A percentile compares a stretch with the other conserved stretches of the same genome.
Conservation (phyloP, 352 stramenopile genomes). For the Phytophthora palmivora region DNA sequence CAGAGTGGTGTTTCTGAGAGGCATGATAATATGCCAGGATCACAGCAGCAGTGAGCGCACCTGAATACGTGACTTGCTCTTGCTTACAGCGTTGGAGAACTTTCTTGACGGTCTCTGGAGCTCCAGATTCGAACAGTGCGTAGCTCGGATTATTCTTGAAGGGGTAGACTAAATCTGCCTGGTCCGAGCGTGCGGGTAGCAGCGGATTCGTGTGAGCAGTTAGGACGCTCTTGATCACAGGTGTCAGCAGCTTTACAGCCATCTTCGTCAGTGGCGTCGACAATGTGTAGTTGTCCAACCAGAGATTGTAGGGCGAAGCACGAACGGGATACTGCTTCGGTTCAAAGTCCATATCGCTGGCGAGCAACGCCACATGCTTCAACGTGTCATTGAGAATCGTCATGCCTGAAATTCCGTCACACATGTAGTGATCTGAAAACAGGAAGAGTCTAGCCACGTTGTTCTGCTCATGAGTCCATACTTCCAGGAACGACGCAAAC, state of each 20-base stretch:
- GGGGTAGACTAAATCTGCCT: conserved; percentile 34
- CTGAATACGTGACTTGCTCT: conserved; percentile 46
- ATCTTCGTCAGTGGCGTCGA: conserved; percentile 25
- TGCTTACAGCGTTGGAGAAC: conserved; percentile 33
- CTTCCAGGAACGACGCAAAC: conserved; percentile 34
- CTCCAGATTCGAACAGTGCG: conserved; percentile 36
- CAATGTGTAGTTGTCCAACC: conserved; percentile 28
- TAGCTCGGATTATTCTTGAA: conserved; percentile 39
- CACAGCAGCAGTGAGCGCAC: conserved; percentile 34
- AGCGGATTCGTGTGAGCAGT: conserved; percentile 31
- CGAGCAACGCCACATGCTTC: conserved; percentile 10
- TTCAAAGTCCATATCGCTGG: conserved; percentile 12
- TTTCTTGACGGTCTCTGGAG: conserved; percentile 27
- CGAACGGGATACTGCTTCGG: conserved; percentile 27
- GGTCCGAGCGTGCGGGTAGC: conserved; percentile 30
- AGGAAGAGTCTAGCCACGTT: conserved; percentile 39
- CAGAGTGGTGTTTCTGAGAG: conserved; percentile 15
- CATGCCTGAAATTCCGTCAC: conserved; percentile 44
- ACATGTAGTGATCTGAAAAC: conserved; percentile 57
- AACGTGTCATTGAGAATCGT: conserved; percentile 49
- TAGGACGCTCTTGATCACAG: conserved; percentile 25
- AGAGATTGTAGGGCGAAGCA: conserved; percentile 36
- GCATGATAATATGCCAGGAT: conserved; percentile 33
- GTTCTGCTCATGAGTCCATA: conserved; percentile 23
- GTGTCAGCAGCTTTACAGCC: conserved; percentile 20